These are phyloP conservation scores for Neurospora sp. DNA, from an alignment of 2,329 filamentous ascomycete species.

Conservation along the genomic window DNA sequence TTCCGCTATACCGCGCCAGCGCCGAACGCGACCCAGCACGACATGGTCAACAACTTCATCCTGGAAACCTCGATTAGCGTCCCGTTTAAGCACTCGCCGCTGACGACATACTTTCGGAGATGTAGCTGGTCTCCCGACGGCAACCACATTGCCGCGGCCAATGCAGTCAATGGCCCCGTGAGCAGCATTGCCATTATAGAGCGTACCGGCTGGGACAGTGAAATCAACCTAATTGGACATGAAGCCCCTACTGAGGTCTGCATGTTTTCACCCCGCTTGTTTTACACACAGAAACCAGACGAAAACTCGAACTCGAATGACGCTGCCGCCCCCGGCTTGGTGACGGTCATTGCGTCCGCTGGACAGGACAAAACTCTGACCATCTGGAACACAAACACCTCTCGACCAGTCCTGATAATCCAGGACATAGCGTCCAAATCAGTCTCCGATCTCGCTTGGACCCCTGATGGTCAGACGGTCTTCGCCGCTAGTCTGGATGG, in stretches of 20 bases:
- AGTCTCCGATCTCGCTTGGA: slow-evolving; percentile 90
- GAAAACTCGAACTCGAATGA: slow-evolving; percentile 41
- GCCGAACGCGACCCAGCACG: slow-evolving; percentile 85
- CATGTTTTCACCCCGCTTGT: slow-evolving; percentile 88
- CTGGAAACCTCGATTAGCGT: slow-evolving; percentile 83
- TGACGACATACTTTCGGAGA: slow-evolving; percentile 92
- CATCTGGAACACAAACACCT: slow-evolving; percentile 96
- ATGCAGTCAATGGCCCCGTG: slow-evolving; percentile 93
- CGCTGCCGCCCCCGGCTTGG: slow-evolving; percentile 40
- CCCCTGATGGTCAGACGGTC: slow-evolving; percentile 77
- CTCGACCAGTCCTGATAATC: slow-evolving; percentile 78
- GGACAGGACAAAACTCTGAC: slow-evolving; percentile 94
- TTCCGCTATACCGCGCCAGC: slow-evolving; percentile 88
- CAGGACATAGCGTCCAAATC: slow-evolving; percentile 86
- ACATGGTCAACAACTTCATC: slow-evolving; percentile 94
- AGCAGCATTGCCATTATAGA: slow-evolving; percentile 96
- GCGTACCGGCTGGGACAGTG: slow-evolving; percentile 83
- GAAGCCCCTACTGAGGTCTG: slow-evolving; percentile 96
- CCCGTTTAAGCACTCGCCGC: slow-evolving; percentile 81
- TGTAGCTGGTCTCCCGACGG: slow-evolving; percentile 98
- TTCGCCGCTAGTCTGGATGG: slow-evolving; percentile 86
- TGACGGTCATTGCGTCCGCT: slow-evolving; percentile 93
- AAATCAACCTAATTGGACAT: slow-evolving; percentile 95
- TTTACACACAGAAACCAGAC: slow-evolving; percentile 59
- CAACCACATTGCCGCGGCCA: slow-evolving; percentile 91